These are phyloP conservation scores for Castanea mollissima DNA, from an alignment of 306 rosid species.

Conservation along the genomic window DNA sequence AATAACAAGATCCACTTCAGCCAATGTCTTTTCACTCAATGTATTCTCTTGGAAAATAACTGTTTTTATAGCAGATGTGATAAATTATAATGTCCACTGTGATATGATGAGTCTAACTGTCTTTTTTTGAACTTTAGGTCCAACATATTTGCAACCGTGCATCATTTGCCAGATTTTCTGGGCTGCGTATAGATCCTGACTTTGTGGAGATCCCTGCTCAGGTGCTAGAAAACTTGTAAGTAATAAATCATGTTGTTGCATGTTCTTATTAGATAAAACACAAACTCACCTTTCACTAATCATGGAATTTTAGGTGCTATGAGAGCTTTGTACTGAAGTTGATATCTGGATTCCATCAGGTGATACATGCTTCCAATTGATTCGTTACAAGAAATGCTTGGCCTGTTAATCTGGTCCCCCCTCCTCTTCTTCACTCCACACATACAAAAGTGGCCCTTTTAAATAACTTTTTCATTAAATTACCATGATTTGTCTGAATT, in stretches of 20 bases:
- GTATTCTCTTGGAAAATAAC: background rate
- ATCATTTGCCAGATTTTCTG: slow-evolving; percentile 79
- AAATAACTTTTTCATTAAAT: background rate
- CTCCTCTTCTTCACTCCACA: background rate
- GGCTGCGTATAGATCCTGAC: slow-evolving; percentile 89
- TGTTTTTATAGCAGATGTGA: slow-evolving; percentile 1
- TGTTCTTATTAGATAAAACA: slow-evolving; percentile 19
- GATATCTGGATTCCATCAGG: slow-evolving; percentile 96
- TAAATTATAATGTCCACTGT: slow-evolving; percentile 8
- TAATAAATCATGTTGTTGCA: slow-evolving; percentile 10
- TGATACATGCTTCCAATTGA: slow-evolving; percentile 9
- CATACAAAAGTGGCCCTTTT: background rate
- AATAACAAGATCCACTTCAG: background rate
- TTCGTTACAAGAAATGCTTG: background rate
- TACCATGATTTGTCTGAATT: slow-evolving; percentile 12
- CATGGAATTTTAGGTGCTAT: slow-evolving; percentile 62
- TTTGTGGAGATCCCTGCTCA: slow-evolving; percentile 91
- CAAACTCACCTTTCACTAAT: slow-evolving; percentile 25
- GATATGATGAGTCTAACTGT: slow-evolving; percentile 5
- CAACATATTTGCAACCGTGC: slow-evolving; percentile 95
- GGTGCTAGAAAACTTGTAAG: slow-evolving; percentile 83
- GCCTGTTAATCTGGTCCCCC: background rate
- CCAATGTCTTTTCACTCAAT: background rate
- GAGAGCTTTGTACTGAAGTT: slow-evolving; percentile 74
- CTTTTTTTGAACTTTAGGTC: slow-evolving; percentile 50